These are phyloP conservation scores for Dendrobium officinale DNA, from an alignment of 106 monocot species.

Conservation along the genomic window DNA sequence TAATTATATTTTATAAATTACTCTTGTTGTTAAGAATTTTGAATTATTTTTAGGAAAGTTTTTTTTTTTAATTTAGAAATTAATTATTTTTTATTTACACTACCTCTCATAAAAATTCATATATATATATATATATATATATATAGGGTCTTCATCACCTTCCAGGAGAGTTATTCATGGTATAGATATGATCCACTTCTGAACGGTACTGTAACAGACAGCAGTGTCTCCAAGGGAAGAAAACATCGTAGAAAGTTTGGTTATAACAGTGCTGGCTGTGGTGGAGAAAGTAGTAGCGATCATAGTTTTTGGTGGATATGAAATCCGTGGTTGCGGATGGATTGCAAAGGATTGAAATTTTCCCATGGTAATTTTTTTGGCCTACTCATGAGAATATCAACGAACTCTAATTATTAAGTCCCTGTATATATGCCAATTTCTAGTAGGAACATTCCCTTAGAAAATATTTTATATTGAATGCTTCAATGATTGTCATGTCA, in stretches of 20 bases:
- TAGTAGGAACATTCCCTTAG: not conserved
- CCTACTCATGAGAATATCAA: not conserved
- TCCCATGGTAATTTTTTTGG: not conserved
- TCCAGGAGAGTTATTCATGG: conserved; percentile 51
- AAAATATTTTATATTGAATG: not conserved
- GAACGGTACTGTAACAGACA: conserved; percentile 53
- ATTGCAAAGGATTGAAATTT: conserved; percentile 45
- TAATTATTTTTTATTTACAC: no score
- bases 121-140: no score
- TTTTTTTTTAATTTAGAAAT: no score
- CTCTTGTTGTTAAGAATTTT: no score
- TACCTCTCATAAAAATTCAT: no score
- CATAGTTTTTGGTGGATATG: conserved; percentile 41
- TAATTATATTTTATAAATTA: no score
- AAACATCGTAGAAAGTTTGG: conserved; percentile 48
- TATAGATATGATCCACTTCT: conserved; percentile 76
- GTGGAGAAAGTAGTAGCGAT: conserved; percentile 82
- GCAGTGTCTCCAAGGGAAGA: conserved; percentile 23
- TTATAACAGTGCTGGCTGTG: conserved; percentile 60
- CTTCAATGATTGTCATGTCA: not conserved
- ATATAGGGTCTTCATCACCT: conserved; percentile 38
- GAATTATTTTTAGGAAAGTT: no score
- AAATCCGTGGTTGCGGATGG: conserved; percentile 70
- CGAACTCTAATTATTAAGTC: not conserved
- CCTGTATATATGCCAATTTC: not conserved